Base-by-base conservation (phyloP, 2,329 filamentous ascomycete genomes). In the Fusarium xylarioides region DNA sequence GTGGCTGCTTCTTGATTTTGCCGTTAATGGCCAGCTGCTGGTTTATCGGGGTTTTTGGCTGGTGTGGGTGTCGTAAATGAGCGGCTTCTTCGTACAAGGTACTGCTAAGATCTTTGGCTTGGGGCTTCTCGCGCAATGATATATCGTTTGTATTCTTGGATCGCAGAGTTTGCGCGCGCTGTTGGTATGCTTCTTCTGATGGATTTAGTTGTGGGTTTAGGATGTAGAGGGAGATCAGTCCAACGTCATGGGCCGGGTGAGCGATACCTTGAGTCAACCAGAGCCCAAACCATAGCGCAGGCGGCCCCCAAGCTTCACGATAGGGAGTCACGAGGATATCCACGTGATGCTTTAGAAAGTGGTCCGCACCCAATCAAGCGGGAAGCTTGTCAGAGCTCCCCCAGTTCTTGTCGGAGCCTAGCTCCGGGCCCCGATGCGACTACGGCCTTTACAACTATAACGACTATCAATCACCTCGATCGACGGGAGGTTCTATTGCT, bases 351-450 rank as follows among this genome's bases (percentile, higher is more conserved):
- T 1, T 0, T 1, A 7, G 11, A 2, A 3, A 5, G 15, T 7
- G 4, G 2, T n/a, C 1, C 5, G 10, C n/a, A 44, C 76, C 75
- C 75, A 78, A 78, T 78, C 69, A 76, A 49, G 21, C 7, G 40
- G 11, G 35, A n/a, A 23, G 32, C 26, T 44, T 46, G 28, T 32
- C 19, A n/a, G 59, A 71, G 66, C 68, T 76, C 75, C 70, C 70
- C 55, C 47, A 49, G 61, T 58, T 54, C 57, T 37, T 43, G n/a
- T 70, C 62, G 71, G 71, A 71, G 65, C n/a, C 42, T 44, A 50
- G 67, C 61, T 71, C 75, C 68, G 68, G 62, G n/a, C 53, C 61
- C 71, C 68, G 67, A 71, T 71, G 68, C 65, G 74, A 73, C 66
- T 57, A 61, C 68, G 55, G 58, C 38, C 50, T 60, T 62, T 57